These are phyloP conservation scores for Begonia masoniana DNA, from an alignment of 306 rosid species.

Conservation along the genomic window DNA sequence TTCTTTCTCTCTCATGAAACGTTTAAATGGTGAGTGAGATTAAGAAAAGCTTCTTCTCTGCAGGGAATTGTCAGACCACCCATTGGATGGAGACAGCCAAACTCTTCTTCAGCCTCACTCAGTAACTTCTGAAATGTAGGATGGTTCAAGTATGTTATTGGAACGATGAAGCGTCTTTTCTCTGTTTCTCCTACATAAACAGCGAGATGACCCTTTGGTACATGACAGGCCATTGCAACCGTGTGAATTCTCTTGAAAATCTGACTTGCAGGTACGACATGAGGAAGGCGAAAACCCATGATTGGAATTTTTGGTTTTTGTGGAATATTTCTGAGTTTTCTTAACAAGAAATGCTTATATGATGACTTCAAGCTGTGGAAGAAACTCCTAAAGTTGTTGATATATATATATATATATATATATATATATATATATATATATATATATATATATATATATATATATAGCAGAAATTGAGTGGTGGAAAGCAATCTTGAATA, in stretches of 20 bases:
- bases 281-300: neutral
- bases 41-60: constrained; percentile 7
- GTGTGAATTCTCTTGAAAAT: neutral
- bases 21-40: neutral
- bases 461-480: too few relatives aligned
- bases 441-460: too few relatives aligned
- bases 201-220: constrained; percentile 12
- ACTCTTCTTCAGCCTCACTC: constrained; percentile 12
- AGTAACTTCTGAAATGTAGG: constrained; percentile 8
- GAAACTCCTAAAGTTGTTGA: too few relatives aligned
- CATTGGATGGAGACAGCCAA: constrained; percentile 19
- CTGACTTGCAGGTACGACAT: too few relatives aligned
- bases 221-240: neutral
- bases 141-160: constrained; percentile 6
- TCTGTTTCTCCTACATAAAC: constrained; percentile 13
- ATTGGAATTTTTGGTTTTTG: neutral
- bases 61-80: constrained; percentile 22
- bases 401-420: too few relatives aligned
- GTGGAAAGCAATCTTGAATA: too few relatives aligned
- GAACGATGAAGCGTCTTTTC: constrained; percentile 7
- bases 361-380: neutral
- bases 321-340: too few relatives aligned
- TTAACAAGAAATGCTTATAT: neutral
- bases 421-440: too few relatives aligned
- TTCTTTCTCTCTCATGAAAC: too few relatives aligned